phyloP scores from a whole-genome alignment of 129 eudicot genomes.

The Glebionis coronaria region DNA sequence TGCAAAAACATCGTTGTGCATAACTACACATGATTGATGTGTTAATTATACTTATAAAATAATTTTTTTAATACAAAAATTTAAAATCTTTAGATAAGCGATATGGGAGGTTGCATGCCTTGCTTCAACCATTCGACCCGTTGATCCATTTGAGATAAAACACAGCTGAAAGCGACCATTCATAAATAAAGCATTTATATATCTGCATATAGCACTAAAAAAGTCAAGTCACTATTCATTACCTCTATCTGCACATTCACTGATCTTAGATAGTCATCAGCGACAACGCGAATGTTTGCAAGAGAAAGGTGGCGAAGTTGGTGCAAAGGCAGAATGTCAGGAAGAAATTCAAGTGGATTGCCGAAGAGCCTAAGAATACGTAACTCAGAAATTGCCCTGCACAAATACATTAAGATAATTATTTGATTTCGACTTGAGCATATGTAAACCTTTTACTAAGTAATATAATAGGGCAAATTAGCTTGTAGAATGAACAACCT shows the following conservation, averaged over 20 bases:
- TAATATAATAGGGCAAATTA: conserved; percentile 11
- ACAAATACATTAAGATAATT: conserved; percentile 19
- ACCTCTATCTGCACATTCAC: conserved; percentile 98
- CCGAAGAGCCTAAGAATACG: conserved; percentile 86
- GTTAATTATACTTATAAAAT: neutral
- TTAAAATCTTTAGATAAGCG: neutral
- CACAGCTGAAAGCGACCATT: neutral
- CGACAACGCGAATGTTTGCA: conserved; percentile 87
- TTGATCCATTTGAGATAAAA: neutral
- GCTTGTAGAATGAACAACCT: conserved; percentile 42
- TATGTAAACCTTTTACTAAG: conserved; percentile 2
- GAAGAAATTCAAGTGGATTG: conserved; percentile 91
- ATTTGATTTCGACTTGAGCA: conserved; percentile 22
- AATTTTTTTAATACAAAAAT: neutral
- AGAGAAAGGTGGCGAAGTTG: conserved; percentile 90
- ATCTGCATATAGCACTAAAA: neutral
- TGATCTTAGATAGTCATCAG: conserved; percentile 77
- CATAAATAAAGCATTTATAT: conserved; percentile 1
- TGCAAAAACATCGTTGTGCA: too few relatives aligned
- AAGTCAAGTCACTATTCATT: conserved; percentile 12
- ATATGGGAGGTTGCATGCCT: neutral
- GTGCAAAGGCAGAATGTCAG: conserved; percentile 87
- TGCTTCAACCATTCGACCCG: neutral
- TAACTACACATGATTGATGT: neutral
- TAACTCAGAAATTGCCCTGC: conserved; percentile 87